A percentile compares a stretch with the other conserved stretches of the same genome.
phyloP scores from a whole-genome alignment of 768 basidiomycete species.

The Kwoniella newhampshirensis region DNA sequence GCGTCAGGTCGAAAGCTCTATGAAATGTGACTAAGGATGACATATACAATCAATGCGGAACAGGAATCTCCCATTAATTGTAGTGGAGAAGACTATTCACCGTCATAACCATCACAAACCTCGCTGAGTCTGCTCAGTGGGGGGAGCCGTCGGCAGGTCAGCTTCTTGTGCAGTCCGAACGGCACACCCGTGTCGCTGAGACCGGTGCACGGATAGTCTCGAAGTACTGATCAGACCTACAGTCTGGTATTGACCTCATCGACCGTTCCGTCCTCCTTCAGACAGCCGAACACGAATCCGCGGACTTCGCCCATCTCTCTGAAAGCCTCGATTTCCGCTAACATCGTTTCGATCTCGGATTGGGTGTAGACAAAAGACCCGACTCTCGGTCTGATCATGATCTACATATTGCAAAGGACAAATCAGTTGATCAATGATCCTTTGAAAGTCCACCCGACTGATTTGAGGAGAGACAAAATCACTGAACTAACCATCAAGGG shows the following conservation, averaged over 20 bases:
- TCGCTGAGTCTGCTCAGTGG: neutral
- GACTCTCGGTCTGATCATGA: constrained; percentile 74
- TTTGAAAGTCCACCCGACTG: neutral
- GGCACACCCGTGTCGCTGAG: too few relatives aligned
- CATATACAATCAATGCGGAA: too few relatives aligned
- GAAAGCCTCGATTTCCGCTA: constrained; percentile 70
- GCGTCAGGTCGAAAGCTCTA: constrained; percentile 26
- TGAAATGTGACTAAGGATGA: constrained; percentile 27
- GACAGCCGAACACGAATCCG: constrained; percentile 32
- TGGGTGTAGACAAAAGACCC: constrained; percentile 77
- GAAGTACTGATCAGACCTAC: neutral
- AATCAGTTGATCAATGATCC: neutral
- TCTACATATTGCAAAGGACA: constrained; percentile 56
- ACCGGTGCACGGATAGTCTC: too few relatives aligned
- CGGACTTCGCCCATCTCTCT: constrained; percentile 58
- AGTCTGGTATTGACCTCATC: constrained; percentile 5
- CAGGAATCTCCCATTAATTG: too few relatives aligned
- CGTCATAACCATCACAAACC: constrained; percentile 5
- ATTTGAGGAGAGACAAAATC: too few relatives aligned
- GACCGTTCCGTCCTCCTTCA: constrained; percentile 16
- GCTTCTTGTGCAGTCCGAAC: too few relatives aligned
- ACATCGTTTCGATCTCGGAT: constrained; percentile 69
- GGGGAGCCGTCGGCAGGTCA: too few relatives aligned
- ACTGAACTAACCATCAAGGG: constrained; percentile 69
- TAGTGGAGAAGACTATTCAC: too few relatives aligned